Base-by-base conservation (phyloP, 805 yeast species). In the Metschnikowia corniflorae region DNA sequence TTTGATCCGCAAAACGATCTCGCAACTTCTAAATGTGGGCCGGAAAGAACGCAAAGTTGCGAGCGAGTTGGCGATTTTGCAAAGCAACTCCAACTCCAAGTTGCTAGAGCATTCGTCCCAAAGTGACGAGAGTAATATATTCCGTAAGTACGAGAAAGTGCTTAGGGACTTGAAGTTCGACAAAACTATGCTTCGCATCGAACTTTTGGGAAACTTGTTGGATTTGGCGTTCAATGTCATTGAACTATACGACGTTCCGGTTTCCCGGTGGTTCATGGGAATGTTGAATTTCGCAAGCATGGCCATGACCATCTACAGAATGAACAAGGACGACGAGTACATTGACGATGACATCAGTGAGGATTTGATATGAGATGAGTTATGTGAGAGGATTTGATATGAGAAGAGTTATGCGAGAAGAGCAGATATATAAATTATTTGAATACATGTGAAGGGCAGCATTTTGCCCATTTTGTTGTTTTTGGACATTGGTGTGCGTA, bases 271-370 rank as follows among this genome's bases (percentile, higher is more conserved):
- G 71, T 51, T 65, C 32, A 65, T 68, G 71, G 59, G 55, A 40
- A 39, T 51, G 7, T 58, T 68, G 51, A 68, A 66, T 42, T 51
- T 61, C 34, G 60, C 70, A 14, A 63, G 70, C 43, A 68, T 68
- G 72, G 57, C 53, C 36, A 68, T 68, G 73, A 64, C 72, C n/a
- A 51, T 68, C 30, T 68, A 68, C 59, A 64, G 73, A 55, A 68
- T 68, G 73, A 68, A 68, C 52, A 68, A 68, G 50, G 72, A 68
- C 42, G 72, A 67, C 41, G 73, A 67, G 53, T 67, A 68, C 37
- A 44, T 55, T 16, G 72, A 68, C 46, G 73, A 66, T 43, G 70
- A 65, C 37, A 60, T 67, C 9, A 54, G 64, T 15, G 70, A 68
- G 37, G 72, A 68, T 37, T 48, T 67, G 31, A 54, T 65, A 36